Evolutionary conservation across 169 alveolate species (phyloP), one percentile per base, ranked within the genome.

Genomic region (Plasmodium inui): DNA sequence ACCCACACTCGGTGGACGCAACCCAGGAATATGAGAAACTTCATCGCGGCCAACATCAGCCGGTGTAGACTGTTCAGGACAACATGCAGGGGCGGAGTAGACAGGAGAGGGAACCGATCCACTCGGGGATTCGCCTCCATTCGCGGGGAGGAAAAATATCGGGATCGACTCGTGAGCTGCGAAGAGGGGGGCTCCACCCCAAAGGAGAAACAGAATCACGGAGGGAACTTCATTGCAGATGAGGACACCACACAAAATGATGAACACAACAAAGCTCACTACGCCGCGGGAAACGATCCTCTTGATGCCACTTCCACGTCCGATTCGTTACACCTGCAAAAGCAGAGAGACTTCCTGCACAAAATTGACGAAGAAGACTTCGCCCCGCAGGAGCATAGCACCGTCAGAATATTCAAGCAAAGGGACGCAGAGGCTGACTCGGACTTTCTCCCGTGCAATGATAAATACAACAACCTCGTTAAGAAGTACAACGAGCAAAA

Each of bases 341-440:
- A 73, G 46, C 94, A 88, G 50, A 88, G 71, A 39, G 94, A 88
- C 19, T 88, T 88, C 50, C 17, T 80, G 30, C 22, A 22, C 1
- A 88, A 55, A 78, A 67, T 88, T 88, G 93, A 85, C 41, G 82
- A 55, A 30, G 55, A 41, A 6, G 72, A 88, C n/a, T 26, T 22
- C 32, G 41, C 44, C 26, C 44, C 44, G 28, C 83, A 88, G 82
- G 90, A 88, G 9, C 34, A 88, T 19, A 88, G 83, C 22, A 72
- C 90, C 7, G 94, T 88, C 3, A 57, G 46, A 79, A 88, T 88
- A 61, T 10, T 79, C 30, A 88, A 88, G 28, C 70, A 78, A 26
- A 88, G 72, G 19, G 71, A 88, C 8, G 46, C 34, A 5, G 28
- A 28, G 1, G 44, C 22, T 14, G 72, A 39, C 3, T 61, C 41